Percentiles rank a stretch among this genome's conserved stretches.
phyloP scores from a whole-genome alignment of 129 eudicot species.

The Escallonia rubra region DNA sequence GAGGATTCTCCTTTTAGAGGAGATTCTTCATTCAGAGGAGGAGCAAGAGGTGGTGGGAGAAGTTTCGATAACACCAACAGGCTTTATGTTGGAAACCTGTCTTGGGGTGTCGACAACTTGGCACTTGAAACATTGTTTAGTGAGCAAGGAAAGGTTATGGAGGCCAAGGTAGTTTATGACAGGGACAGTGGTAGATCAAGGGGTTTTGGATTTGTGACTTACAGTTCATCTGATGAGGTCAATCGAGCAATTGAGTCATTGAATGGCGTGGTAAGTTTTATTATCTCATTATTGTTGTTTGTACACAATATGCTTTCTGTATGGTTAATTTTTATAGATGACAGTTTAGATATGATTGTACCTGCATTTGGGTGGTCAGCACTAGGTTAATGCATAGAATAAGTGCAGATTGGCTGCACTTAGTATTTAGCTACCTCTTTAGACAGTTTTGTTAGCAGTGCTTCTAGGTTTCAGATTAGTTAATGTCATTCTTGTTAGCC shows the following conservation, averaged over 20 bases:
- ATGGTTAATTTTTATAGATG: not conserved
- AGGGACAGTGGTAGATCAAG: conserved; percentile 92
- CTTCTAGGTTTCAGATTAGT: too few species aligned
- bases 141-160: conserved; percentile 79
- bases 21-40: conserved; percentile 26
- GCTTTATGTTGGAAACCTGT: conserved; percentile 80
- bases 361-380: not conserved
- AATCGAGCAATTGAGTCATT: conserved; percentile 65
- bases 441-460: too few species aligned
- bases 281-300: not conserved
- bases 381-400: too few species aligned
- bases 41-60: conserved; percentile 44
- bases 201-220: conserved; percentile 96
- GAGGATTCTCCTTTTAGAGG: conserved; percentile 49
- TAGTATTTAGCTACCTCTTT: too few species aligned
- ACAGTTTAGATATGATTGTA: not conserved
- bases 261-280: conserved; percentile 70
- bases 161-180: conserved; percentile 86
- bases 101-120: conserved; percentile 82
- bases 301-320: not conserved
- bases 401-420: too few species aligned
- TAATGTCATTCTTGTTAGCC: not conserved
- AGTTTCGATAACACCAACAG: conserved; percentile 55
- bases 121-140: conserved; percentile 74
- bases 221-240: conserved; percentile 75